Evolutionary conservation across 2,329 filamentous ascomycete species (phyloP).

Genomic region (Fusarium citri): DNA sequence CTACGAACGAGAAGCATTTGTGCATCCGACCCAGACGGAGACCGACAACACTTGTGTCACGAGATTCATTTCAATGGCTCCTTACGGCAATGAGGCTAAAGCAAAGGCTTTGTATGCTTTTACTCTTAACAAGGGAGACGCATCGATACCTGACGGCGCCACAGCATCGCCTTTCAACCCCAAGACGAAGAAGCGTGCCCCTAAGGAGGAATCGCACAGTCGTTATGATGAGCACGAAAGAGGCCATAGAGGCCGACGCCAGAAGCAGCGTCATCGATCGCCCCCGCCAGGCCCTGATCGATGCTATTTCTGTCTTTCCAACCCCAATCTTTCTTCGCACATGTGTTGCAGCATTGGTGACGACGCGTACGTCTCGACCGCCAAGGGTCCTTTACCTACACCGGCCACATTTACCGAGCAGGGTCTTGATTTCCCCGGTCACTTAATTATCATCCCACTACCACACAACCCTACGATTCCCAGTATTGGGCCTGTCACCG

Average conservation of each 20-base stretch:
- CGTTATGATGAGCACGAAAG: constrained; percentile 65
- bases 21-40: constrained; percentile 68
- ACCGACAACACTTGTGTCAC: constrained; percentile 72
- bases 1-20: constrained; percentile 94
- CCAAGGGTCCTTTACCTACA: constrained; percentile 88
- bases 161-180: constrained; percentile 79
- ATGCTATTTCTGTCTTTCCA: constrained; percentile 97
- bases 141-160: constrained; percentile 74
- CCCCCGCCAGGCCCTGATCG: constrained; percentile 77
- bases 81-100: constrained; percentile 79
- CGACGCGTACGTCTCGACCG: constrained; percentile 88
- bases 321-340: constrained; percentile 84
- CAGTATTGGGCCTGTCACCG: constrained; percentile 68
- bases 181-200: constrained; percentile 68
- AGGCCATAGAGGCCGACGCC: constrained; percentile 56
- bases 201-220: constrained; percentile 60
- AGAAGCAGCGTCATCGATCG: constrained; percentile 59
- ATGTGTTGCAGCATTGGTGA: constrained; percentile 91
- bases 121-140: constrained; percentile 73
- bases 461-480: constrained; percentile 82
- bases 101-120: constrained; percentile 87
- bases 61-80: constrained; percentile 89
- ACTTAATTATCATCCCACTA: constrained; percentile 92
- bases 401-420: constrained; percentile 72
- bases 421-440: constrained; percentile 79